Evolutionary conservation across 2,329 filamentous ascomycete genomes (phyloP), one percentile per base, ranked within the genome.

Genomic region (Cladophialophora psammophila): DNA sequence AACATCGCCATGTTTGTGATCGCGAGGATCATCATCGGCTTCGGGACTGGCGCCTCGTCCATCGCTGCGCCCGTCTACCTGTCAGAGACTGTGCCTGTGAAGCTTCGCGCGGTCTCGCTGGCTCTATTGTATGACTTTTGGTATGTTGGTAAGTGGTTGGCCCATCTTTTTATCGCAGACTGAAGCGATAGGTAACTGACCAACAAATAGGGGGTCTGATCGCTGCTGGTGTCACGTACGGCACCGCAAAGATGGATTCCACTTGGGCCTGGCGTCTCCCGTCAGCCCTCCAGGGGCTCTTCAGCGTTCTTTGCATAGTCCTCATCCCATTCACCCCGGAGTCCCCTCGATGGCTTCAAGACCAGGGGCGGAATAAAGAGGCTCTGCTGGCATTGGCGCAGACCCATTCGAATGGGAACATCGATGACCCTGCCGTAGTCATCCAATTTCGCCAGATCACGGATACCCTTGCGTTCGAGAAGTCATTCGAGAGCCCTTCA

Each of bases 1-100:
- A 80, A 85, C 62, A 81, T 84, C 5, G 81, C 80, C 64, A 85
- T 85, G 83, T 86, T 86, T 71, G 79, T 83, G 35, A 67, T 81
- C 12, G 78, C 77, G 0, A 78, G 85, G 13, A 79, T 85, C 20
- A 75, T 85, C 4, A 73, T 86, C 1, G 84, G 84, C 0, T 77
- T 84, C 40, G 84, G 84, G 2, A 75, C 72, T 3, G 78, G 77
- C 1, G 72, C 82, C 8, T 79, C 81, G 1, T 79, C 78, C 12
- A 78, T 83, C 18, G 80, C 82, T 1, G 83, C 78, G 1, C 78
- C 78, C 0, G 81, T 84, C 0, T 84, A 84, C 60, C 76, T 87
- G 2, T 80, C 80, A 1, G 85, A 87, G 74, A 82, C 67, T 81
- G 0, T 67, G 1, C 66, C 66, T 15, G 63, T 65, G 31, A 57